Conservation (phyloP, 1,139 yeast genomes). For the Pichia cactophila region DNA sequence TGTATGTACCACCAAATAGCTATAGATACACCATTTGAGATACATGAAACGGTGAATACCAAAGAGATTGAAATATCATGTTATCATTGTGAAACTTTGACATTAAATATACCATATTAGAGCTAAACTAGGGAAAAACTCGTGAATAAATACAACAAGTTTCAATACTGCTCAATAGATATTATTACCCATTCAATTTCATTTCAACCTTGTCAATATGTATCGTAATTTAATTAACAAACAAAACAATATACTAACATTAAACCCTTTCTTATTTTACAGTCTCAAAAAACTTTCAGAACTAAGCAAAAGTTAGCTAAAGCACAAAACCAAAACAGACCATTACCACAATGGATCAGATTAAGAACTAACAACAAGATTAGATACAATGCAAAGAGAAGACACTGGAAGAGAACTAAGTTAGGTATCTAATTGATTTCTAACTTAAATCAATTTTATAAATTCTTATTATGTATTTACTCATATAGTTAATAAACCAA, state of each 20-base stretch:
- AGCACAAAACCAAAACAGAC: conserved; percentile 99
- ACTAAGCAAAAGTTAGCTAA: conserved; percentile 99
- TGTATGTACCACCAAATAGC: conserved; percentile 3
- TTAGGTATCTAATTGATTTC: conserved; percentile 69
- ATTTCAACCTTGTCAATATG: too few species aligned
- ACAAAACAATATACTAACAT: background rate
- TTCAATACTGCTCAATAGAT: too few species aligned
- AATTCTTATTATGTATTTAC: conserved; percentile 1
- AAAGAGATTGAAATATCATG: too few species aligned
- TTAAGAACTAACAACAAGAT: conserved; percentile 96
- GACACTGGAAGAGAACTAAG: conserved; percentile 99
- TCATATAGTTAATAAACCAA: background rate
- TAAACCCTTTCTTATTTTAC: conserved; percentile 15
- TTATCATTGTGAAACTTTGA: too few species aligned
- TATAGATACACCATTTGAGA: background rate
- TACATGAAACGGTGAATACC: too few species aligned
- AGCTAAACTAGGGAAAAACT: too few species aligned
- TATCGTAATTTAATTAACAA: too few species aligned
- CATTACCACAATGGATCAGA: conserved; percentile 99
- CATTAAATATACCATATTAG: too few species aligned
- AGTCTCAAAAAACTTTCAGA: conserved; percentile 96
- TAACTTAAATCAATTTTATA: background rate
- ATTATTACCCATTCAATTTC: too few species aligned
- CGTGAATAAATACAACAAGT: too few species aligned
- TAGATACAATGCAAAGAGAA: conserved; percentile 99